These are phyloP conservation scores for Porphyrellus cyaneotinctus DNA, from an alignment of 768 basidiomycete genomes.

Conservation along the genomic window DNA sequence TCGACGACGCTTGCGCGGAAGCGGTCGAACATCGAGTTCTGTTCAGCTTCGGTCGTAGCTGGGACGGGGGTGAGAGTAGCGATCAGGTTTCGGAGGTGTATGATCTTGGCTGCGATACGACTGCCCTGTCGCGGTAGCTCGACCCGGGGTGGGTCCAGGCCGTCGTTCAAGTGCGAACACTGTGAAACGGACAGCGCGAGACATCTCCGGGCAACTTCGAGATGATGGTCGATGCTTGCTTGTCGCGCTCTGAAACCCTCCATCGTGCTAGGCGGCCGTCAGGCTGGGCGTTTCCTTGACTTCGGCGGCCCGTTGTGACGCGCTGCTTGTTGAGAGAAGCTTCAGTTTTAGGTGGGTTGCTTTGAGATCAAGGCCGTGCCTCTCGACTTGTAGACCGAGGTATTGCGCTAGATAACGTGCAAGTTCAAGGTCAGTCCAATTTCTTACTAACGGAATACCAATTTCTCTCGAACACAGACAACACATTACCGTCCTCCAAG, in stretches of 20 bases:
- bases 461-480: too few relatives aligned
- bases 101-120: constrained; percentile 21
- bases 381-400: too few relatives aligned
- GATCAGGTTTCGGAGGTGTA: constrained; percentile 18
- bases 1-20: constrained; percentile 19
- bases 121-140: constrained; percentile 9
- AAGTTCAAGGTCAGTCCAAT: too few relatives aligned
- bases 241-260: constrained; percentile 12
- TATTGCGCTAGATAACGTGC: too few relatives aligned
- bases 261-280: constrained; percentile 2
- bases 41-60: constrained; percentile 16
- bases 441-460: too few relatives aligned
- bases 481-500: too few relatives aligned
- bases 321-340: too few relatives aligned
- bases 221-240: constrained; percentile 19
- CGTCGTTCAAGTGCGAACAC: not conserved
- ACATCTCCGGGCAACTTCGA: constrained; percentile 15
- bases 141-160: not conserved
- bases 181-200: constrained; percentile 9
- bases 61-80: constrained; percentile 21
- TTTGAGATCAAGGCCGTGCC: too few relatives aligned
- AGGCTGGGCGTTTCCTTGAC: too few relatives aligned
- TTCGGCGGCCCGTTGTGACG: too few relatives aligned
- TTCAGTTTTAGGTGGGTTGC: too few relatives aligned
- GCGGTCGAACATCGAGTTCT: constrained; percentile 15